These are phyloP conservation scores for Leucocoprinus sp. DNA, from an alignment of 768 basidiomycete species.

Conservation along the genomic window DNA sequence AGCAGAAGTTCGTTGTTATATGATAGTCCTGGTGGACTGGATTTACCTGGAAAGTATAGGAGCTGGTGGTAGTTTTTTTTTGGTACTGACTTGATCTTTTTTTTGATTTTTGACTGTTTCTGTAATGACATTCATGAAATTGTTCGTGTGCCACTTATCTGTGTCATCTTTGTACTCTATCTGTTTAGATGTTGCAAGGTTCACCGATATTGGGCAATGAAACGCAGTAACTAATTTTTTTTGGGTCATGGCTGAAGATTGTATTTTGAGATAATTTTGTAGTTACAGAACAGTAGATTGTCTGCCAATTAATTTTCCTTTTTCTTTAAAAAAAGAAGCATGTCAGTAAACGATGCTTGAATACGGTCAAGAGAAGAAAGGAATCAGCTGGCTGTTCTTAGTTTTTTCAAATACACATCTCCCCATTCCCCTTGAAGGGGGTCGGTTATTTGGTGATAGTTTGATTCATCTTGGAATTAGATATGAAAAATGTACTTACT, in stretches of 20 bases:
- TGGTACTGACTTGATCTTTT: slow-evolving; percentile 1
- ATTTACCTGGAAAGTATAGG: slow-evolving; percentile 46
- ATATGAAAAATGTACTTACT: slow-evolving; percentile 15
- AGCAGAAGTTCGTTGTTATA: slow-evolving; percentile 49
- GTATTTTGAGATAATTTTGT: slow-evolving; percentile 3
- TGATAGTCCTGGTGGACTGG: slow-evolving; percentile 56
- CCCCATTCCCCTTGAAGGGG: slow-evolving; percentile 32
- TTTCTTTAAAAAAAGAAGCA: background rate
- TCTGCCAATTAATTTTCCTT: no score
- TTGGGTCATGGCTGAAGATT: background rate
- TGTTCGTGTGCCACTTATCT: background rate
- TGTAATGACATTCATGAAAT: slow-evolving; percentile 1
- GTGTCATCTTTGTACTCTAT: slow-evolving; percentile 9
- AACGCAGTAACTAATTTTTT: background rate
- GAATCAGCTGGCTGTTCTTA: slow-evolving; percentile 60
- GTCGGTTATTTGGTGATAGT: slow-evolving; percentile 38
- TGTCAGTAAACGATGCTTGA: slow-evolving; percentile 5
- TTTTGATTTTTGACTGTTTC: background rate
- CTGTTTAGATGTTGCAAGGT: background rate
- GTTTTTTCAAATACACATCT: slow-evolving; percentile 37
- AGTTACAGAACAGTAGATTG: background rate
- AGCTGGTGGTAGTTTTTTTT: slow-evolving; percentile 37
- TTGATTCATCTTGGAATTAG: slow-evolving; percentile 34
- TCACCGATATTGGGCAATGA: background rate
- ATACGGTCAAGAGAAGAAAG: slow-evolving; percentile 6